Conservation (phyloP, 768 basidiomycete genomes). For the Phallus indusiatus region DNA sequence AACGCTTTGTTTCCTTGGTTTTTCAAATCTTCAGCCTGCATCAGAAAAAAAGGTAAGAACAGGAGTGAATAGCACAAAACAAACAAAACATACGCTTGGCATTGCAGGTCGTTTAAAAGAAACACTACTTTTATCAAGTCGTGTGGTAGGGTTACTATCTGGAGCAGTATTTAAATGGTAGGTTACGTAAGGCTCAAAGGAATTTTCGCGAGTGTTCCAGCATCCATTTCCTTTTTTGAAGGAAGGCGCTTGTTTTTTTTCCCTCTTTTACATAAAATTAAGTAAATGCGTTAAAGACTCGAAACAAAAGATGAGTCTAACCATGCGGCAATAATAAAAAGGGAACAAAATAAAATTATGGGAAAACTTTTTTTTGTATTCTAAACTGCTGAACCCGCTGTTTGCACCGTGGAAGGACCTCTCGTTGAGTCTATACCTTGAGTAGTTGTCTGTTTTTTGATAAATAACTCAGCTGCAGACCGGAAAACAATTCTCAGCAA, state of each 20-base stretch:
- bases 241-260: background rate
- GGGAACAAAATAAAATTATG: too few relatives aligned
- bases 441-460: background rate
- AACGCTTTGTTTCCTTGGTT: conserved; percentile 95
- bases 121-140: background rate
- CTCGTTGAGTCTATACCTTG: background rate
- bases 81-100: background rate
- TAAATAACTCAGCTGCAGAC: background rate
- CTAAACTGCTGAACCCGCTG: background rate
- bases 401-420: background rate
- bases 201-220: conserved; percentile 7
- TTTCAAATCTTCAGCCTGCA: conserved; percentile 58
- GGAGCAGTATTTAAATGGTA: background rate
- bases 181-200: background rate
- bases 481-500: background rate
- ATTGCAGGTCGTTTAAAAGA: background rate
- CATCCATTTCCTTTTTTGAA: conserved; percentile 4
- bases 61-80: background rate
- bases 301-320: too few relatives aligned
- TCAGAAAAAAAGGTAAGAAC: background rate
- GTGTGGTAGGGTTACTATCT: background rate
- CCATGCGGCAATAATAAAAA: too few relatives aligned
- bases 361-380: background rate
- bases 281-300: too few relatives aligned
- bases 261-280: background rate